Evolutionary conservation across 768 basidiomycete species (phyloP), one percentile per base, ranked within the genome.

Genomic region (Amanita exitialis): DNA sequence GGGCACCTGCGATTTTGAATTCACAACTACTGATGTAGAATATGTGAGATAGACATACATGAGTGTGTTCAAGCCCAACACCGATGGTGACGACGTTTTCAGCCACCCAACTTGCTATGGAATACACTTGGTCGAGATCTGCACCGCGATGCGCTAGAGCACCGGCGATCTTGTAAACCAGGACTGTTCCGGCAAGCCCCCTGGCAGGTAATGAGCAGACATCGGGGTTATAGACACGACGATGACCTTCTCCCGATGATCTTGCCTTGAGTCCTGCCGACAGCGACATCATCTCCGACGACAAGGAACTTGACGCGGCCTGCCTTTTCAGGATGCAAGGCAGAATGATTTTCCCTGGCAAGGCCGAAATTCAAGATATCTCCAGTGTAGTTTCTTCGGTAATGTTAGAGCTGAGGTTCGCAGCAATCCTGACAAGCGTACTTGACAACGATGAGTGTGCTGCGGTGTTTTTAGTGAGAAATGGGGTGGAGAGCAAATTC

Each of bases 301-400:
- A 92, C 76, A 27, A 94, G 72, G 49, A 93, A 86, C 58, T 76
- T 81, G 61, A 90, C 76, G 23, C 69, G 68, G 47, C 84, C 76
- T 1, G 84, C 76, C 58, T 82, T 80, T 20, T 80, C 75, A 0
- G 88, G 82, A 50, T 85, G 75, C 44, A 72, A 64, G 4, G 88
- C 81, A 3, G 86, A 82, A 54, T 85, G 83, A 57, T 88, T 85
- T 59, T 95, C 90, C 57, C 81, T 85, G 3, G 91, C 91, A 8
- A 95, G 76, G 20, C 92, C 92, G 59, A 95, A 95, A 61, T 93
- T 90, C 43, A 95, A 79, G 34, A 92, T 77, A 58, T 95, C 92
- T 15, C 92, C 92, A 0, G 90, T 92, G 61, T 91, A 91, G 59
- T 91, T 91, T 63, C 86, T 90, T 52, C 42, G 23, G 20, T 6